Evolutionary conservation across 2,329 filamentous ascomycete genomes (phyloP), one percentile per base, ranked within the genome.

Genomic region (Pseudogymnoascus sp.): DNA sequence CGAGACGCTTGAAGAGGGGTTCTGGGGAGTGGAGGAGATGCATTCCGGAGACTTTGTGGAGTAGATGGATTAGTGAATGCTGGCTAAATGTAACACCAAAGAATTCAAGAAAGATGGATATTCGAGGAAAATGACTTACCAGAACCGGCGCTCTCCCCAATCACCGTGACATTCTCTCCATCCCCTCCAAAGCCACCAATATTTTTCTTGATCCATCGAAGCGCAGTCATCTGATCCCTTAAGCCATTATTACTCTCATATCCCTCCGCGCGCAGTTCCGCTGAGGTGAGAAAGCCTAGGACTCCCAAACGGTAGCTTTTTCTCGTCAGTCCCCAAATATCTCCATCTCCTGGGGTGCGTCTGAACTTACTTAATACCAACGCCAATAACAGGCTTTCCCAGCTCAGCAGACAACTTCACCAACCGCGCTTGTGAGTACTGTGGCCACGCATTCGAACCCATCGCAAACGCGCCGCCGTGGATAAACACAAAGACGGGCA

Each of bases 391-490:
- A 0, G 81, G 80, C 28, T 76, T 73, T 0, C 74, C 76, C 16
- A 75, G 74, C 12, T 77, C 74, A 0, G 71, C 69, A 0, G 79
- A 79, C 4, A 80, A 66, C 65, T 75, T 75, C 3, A 82, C 79
- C 4, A 84, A 65, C 0, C 75, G 70, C 4, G 71, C 71, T 18
- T 77, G 70, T 65, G 83, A 77, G 66, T 80, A 82, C 38, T 83
- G 79, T 0, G 81, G 81, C 75, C 79, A 84, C 47, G 76, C 81
- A 44, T 77, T 80, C 3, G 79, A 79, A 2, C 81, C 82, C 2
- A 78, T 74, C 2, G 72, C 70, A 59, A 81, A 78, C 0, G 78
- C 81, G 10, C 82, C 81, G 0, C 82, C 82, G 64, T 84, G 80
- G 4, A 84, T 75, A 65, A 81, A 82, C 1, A 81, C 75, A 40